A percentile compares a stretch with the other conserved stretches of the same genome.
These are phyloP conservation scores for Cladosporium sphaerospermum DNA, from an alignment of 2,329 filamentous ascomycete genomes.

Conservation along the genomic window DNA sequence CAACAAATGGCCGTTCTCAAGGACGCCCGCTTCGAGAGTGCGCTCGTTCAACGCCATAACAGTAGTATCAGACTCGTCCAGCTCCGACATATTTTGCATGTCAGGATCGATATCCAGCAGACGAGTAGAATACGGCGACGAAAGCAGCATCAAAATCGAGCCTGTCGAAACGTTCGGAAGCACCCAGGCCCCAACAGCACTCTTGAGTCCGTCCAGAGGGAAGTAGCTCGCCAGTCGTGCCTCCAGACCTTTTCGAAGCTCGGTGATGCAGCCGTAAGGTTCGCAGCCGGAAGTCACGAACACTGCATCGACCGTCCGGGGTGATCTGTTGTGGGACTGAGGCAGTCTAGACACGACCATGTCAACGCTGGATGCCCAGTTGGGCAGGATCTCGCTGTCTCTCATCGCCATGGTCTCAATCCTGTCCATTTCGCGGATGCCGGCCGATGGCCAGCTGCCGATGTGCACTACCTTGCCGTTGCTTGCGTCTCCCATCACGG, in stretches of 20 bases:
- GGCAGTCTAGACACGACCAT: slow-evolving; percentile 29
- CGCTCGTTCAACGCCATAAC: slow-evolving; percentile 21
- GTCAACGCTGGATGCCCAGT: slow-evolving; percentile 52
- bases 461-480: slow-evolving; percentile 47
- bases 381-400: slow-evolving; percentile 56
- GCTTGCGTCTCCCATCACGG: slow-evolving; percentile 72
- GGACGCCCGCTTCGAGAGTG: slow-evolving; percentile 22
- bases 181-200: slow-evolving; percentile 32
- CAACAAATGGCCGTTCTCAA: slow-evolving; percentile 19
- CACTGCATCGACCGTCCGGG: slow-evolving; percentile 22
- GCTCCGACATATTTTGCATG: slow-evolving; percentile 16
- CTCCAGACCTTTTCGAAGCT: slow-evolving; percentile 38
- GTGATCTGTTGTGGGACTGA: slow-evolving; percentile 17
- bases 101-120: slow-evolving; percentile 17
- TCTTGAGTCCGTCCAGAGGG: slow-evolving; percentile 22
- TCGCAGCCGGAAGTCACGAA: slow-evolving; percentile 39
- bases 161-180: slow-evolving; percentile 27
- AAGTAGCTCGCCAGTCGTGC: slow-evolving; percentile 26
- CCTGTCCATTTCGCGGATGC: slow-evolving; percentile 45
- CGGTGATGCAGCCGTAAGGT: slow-evolving; percentile 39
- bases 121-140: slow-evolving; percentile 25
- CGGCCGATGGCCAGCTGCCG: slow-evolving; percentile 21
- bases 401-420: slow-evolving; percentile 41
- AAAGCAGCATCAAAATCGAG: slow-evolving; percentile 33
- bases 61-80: slow-evolving; percentile 12